Conservation (phyloP, 1,284 basidiomycete genomes). For the Trichosporon asahii region DNA sequence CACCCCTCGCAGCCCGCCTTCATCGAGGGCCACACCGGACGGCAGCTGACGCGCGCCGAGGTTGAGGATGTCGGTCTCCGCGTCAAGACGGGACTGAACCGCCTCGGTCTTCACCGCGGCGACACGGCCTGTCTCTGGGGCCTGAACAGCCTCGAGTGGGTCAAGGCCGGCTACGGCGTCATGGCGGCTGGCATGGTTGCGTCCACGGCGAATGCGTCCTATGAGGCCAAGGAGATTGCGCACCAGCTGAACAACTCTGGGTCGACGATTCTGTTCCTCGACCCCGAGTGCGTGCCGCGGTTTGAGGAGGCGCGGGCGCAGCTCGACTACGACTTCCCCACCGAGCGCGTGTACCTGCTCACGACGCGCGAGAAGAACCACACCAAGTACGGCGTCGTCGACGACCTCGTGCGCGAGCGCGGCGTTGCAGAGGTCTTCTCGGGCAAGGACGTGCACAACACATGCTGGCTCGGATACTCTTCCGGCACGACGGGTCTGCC, state of each 20-base stretch:
- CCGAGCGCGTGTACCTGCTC: constrained; percentile 13
- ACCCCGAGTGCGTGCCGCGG: constrained; percentile 56
- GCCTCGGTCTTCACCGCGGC: constrained; percentile 31
- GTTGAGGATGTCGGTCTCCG: constrained; percentile 59
- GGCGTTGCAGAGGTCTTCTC: constrained; percentile 17
- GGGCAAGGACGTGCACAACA: constrained; percentile 21
- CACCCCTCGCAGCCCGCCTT: constrained; percentile 56
- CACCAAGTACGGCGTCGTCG: constrained; percentile 14
- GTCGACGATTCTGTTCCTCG: constrained; percentile 59
- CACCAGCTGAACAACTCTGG: constrained; percentile 56
- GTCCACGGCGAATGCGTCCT: constrained; percentile 43
- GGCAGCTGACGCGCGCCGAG: constrained; percentile 59
- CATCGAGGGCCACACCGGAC: constrained; percentile 63
- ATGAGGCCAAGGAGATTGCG: constrained; percentile 37
- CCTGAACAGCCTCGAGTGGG: constrained; percentile 61
- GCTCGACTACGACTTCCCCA: constrained; percentile 5
- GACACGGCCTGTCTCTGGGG: constrained; percentile 45
- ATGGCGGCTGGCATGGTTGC: constrained; percentile 38
- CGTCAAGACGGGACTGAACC: constrained; percentile 58
- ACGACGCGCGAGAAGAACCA: constrained; percentile 10
- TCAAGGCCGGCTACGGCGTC: constrained; percentile 58
- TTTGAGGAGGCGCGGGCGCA: constrained; percentile 32
- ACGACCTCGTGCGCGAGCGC: constrained; percentile 16
- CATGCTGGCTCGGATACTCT: constrained; percentile 59
- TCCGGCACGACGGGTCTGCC: constrained; percentile 59